Conservation (phyloP, 257 asterid genomes). For the Nicotiana obtusifolia region DNA sequence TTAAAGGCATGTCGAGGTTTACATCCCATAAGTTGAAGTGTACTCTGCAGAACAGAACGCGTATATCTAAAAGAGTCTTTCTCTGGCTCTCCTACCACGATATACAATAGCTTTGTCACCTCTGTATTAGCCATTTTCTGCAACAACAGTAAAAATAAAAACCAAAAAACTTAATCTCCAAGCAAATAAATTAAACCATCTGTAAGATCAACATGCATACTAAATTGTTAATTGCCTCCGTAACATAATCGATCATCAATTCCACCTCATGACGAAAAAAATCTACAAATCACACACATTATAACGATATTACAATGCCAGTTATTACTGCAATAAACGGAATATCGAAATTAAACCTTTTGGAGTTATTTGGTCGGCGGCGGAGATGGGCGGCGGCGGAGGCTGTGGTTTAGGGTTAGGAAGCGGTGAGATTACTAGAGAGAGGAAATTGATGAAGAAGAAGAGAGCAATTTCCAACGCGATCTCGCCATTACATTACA, state of each 20-base stretch:
- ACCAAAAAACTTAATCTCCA: not conserved
- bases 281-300: slow-evolving; percentile 8
- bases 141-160: slow-evolving; percentile 6
- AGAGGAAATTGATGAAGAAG: not conserved
- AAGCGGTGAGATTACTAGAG: slow-evolving; percentile 4
- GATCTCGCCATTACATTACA: slow-evolving; percentile 49
- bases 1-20: slow-evolving; percentile 96
- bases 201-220: slow-evolving; percentile 14
- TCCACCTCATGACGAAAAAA: not conserved
- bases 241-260: not conserved
- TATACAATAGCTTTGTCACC: slow-evolving; percentile 66
- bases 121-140: slow-evolving; percentile 47
- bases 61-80: slow-evolving; percentile 77
- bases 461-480: slow-evolving; percentile 28
- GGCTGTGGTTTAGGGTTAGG: slow-evolving; percentile 13
- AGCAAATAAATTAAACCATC: not conserved
- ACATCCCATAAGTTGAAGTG: slow-evolving; percentile 98
- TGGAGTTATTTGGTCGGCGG: not conserved
- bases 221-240: not conserved
- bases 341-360: not conserved
- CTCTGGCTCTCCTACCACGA: slow-evolving; percentile 48
- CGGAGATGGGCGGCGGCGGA: not conserved
- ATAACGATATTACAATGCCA: not conserved
- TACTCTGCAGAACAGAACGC: slow-evolving; percentile 85
- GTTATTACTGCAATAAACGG: not conserved